Evolutionary conservation across 768 basidiomycete genomes (phyloP), one percentile per base, ranked within the genome.

Genomic region (Ramaria sp.): DNA sequence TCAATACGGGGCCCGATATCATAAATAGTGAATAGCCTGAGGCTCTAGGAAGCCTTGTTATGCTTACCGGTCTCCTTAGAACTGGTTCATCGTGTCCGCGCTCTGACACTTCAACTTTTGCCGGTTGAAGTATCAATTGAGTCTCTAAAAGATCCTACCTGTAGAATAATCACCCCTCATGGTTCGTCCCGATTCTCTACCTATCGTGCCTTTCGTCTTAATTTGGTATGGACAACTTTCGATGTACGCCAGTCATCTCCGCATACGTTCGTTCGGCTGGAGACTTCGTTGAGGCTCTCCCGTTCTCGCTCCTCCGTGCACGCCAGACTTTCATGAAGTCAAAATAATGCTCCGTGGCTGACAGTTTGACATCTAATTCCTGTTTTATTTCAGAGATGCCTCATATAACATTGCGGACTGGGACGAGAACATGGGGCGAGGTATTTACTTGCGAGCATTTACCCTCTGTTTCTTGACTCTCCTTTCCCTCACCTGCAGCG

Each of bases 251-350:
- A 49, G 88, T 95, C 43, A 78, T 97, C 56, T 71, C 73, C 38
- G 81, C 91, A 1, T 97, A 84, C 62, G 76, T 73, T 25, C 78
- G 77, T 48, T 85, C 89, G 22, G 93, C 87, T 7, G 94, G 94
- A 5, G 91, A 95, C 67, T 93, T 93, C 64, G 66, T 73, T 16
- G 88, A 92, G 63, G 87, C 88, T 24, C 74, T 91, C n/a, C 87
- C 88, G 0, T 92, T 89, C 60, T 83, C 81, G 60, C 76, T 92
- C 7, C 71, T 90, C 20, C 77, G 84, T 50, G 86, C 90, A 3
- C 76, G 84, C 47, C 82, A 81, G 22, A 80, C 85, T 56, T 96
- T 94, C 60, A 76, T 88, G 67, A 79, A 75, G 57, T 52, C 16
- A 51, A 24, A 2, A 18, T 16, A 8, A 41, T 34, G 32, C 32